These are phyloP conservation scores for Naganishia albida DNA, from an alignment of 1,284 basidiomycete genomes.

Conservation along the genomic window DNA sequence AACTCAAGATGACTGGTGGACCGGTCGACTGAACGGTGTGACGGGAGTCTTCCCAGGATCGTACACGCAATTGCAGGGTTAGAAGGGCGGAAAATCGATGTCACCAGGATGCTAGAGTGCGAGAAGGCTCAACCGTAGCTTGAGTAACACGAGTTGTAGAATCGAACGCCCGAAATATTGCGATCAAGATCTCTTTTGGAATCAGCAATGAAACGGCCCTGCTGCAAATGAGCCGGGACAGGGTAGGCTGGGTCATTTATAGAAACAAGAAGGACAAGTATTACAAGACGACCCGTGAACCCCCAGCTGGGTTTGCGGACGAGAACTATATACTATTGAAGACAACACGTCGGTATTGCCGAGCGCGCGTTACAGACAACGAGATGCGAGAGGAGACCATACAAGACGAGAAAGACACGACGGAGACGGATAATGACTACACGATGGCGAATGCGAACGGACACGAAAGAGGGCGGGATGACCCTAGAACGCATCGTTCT, in stretches of 20 bases:
- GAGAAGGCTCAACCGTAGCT: no score
- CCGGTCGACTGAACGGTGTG: constrained; percentile 77
- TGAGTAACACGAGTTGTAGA: no score
- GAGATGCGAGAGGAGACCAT: neutral
- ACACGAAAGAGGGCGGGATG: neutral
- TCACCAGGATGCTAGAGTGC: neutral
- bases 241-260: neutral
- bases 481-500: constrained; percentile 20
- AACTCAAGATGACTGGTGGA: constrained; percentile 97
- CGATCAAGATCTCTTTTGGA: no score
- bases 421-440: constrained; percentile 10
- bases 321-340: constrained; percentile 12
- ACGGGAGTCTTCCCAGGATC: constrained; percentile 92
- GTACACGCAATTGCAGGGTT: constrained; percentile 50
- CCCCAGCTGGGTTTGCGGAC: neutral
- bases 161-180: no score
- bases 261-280: constrained; percentile 8
- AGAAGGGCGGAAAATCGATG: neutral
- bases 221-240: neutral
- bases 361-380: constrained; percentile 1
- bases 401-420: constrained; percentile 5
- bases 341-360: neutral
- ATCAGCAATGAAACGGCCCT: no score
- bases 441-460: neutral
- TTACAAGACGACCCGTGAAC: constrained; percentile 4